Evolutionary conservation across 169 alveolate genomes (phyloP).

Genomic region (Babesia gibsoni): DNA sequence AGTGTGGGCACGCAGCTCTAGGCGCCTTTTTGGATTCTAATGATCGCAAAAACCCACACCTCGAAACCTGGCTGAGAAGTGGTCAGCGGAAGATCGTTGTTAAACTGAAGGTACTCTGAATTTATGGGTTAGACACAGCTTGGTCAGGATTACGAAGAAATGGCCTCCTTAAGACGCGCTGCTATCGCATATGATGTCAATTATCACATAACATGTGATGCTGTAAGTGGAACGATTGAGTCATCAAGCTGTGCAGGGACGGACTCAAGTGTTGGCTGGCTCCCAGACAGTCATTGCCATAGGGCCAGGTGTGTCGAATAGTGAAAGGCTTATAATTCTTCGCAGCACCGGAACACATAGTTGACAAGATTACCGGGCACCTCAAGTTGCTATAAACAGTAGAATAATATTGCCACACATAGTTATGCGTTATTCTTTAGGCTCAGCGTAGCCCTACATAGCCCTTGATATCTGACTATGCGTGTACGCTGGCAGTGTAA

Average conservation of each 20-base stretch:
- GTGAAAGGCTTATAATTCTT: not conserved
- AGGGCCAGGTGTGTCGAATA: conserved; percentile 85
- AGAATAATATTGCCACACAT: not conserved
- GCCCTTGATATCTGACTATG: not conserved
- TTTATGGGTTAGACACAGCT: not conserved
- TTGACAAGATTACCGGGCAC: conserved; percentile 75
- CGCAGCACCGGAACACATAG: conserved; percentile 71
- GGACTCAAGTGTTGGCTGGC: conserved; percentile 88
- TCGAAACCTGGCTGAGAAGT: conserved; percentile 34
- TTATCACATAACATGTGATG: conserved; percentile 57
- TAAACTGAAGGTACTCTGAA: conserved; percentile 34
- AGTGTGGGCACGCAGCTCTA: conserved; percentile 90
- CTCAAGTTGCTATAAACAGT: conserved; percentile 62
- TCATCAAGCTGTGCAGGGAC: conserved; percentile 68
- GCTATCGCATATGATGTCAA: conserved; percentile 36
- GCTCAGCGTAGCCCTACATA: conserved; percentile 20
- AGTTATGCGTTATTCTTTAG: not conserved
- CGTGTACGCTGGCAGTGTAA: not conserved
- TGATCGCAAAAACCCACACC: conserved; percentile 43
- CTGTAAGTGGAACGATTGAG: conserved; percentile 17
- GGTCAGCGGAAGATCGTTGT: conserved; percentile 64
- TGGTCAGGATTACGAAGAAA: conserved; percentile 51
- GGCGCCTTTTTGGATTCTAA: conserved; percentile 73
- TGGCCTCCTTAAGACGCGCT: conserved; percentile 30
- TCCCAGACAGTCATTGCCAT: conserved; percentile 89